Evolutionary conservation across 2,329 filamentous ascomycete species (phyloP), one percentile per base, ranked within the genome.

Genomic region (Colletotrichum filicis): DNA sequence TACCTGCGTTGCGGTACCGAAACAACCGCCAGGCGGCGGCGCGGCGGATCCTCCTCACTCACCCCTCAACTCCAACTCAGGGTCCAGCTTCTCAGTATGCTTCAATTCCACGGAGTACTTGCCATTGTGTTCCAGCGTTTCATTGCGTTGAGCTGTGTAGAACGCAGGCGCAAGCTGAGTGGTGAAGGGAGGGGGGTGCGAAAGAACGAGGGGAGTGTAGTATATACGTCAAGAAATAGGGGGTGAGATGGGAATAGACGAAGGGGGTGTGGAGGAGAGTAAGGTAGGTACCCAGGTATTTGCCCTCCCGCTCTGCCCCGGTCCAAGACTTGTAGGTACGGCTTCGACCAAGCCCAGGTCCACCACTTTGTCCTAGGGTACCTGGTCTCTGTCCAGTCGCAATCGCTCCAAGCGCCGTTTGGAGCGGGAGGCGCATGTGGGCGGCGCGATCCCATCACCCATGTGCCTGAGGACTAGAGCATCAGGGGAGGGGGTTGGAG

Each of bases 381-480:
- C 16, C 42, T 46, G 55, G 55, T 22, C 63, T 55, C 32, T 49
- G 68, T 30, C 63, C 63, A 67, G 68, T 67, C 68, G 57, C 63
- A 57, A 71, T 71, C 63, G 63, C 68, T 68, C 68, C 68, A 68
- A 71, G 68, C 68, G 68, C 68, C 68, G 62, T 71, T 66, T 16
- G 58, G 57, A 62, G 61, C 62, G 62, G 68, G 62, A 66, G 64
- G 68, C 68, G 68, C 64, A 68, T 71, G 63, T 71, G 63, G 35
- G 35, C 35, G 68, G 68, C 56, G 49, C 56, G 63, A 67, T 61
- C 68, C 63, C 46, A 35, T 32, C 35, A 49, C 19, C 63, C 63
- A 68, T 71, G 68, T 71, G 68, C 35, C 56, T 53, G 46, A 63
- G 60, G 30, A 24, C 60, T 12, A 19, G 49, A 56, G 49, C 49